Evolutionary conservation across 192 early-diverging fungal genomes (phyloP), one percentile per base, ranked within the genome.

Genomic region (Coemansia sp.): DNA sequence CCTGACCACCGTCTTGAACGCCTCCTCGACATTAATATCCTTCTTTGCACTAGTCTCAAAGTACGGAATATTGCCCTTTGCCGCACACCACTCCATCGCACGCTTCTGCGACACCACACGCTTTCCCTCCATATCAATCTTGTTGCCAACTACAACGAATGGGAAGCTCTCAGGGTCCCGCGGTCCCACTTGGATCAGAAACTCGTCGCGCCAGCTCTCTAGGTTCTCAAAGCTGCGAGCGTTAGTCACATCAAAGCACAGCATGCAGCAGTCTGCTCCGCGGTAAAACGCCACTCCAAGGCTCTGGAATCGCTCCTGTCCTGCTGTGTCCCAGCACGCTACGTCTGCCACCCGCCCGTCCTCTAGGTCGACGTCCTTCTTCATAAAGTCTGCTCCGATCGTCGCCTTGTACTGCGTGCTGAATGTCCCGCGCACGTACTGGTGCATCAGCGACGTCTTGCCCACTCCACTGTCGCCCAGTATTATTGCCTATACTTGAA

Each of bases 361-460:
- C 13, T 96, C 92, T 59, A 91, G 85, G 67, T 83, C 73, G 22
- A 99, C 92, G 78, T 98, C 96, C 78, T 99, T 99, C 71, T 96
- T 98, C 84, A 99, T 89, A 72, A 99, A 99, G 84, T 99, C 98
- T 18, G 98, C 96, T 31, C 98, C 98, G 69, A 99, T 98, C 42
- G 98, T 99, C 22, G 98, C 98, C 80, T 98, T 98, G 88, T 99
- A 99, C 84, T 97, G 95, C 75, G 89, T 94, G 79, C 87, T 93
- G 86, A 99, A 99, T 77, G 93, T 95, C 62, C 94, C 93, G 82
- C 96, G 96, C 27, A 99, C 95, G 88, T 96, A 99, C 84, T 98
- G 98, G 88, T 99, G 98, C 97, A 99, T 99, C 76, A 99, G 86
- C 36, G 96, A 98, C 33, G 98, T 98, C 77, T 97, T 98, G 59